Percentiles rank a stretch among this genome's conserved stretches.
Evolutionary conservation across 495 filamentous ascomycete genomes (phyloP).

Genomic region (Penicillium longicatenatum): DNA sequence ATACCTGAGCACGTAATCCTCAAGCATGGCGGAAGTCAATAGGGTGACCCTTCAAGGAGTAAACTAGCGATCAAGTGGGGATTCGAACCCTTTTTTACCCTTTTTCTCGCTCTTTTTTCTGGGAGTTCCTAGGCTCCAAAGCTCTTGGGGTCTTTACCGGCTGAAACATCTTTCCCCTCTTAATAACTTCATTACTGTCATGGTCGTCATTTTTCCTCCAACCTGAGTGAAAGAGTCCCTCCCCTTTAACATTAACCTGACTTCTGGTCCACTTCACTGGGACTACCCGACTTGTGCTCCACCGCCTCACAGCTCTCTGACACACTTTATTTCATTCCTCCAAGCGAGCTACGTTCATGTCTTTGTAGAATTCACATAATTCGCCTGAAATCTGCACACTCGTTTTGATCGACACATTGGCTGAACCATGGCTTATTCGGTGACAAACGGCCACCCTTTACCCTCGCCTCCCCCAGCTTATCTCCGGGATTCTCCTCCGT

Average conservation of each 20-base stretch:
- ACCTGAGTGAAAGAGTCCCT: background rate
- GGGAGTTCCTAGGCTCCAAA: background rate
- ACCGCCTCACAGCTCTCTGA: constrained; percentile 1
- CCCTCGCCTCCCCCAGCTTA: constrained; percentile 47
- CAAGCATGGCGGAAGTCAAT: background rate
- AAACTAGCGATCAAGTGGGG: constrained; percentile 14
- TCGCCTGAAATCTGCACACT: background rate
- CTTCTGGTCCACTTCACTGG: constrained; percentile 11
- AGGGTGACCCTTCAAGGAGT: constrained; percentile 1
- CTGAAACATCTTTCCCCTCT: constrained; percentile 14
- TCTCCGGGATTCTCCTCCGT: constrained; percentile 42
- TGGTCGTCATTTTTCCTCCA: background rate
- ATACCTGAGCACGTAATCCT: too few relatives aligned
- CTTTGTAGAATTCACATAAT: too few relatives aligned
- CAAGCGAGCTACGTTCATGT: too few relatives aligned
- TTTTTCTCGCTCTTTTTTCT: background rate
- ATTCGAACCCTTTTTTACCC: background rate
- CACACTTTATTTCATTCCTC: too few relatives aligned
- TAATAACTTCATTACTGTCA: background rate
- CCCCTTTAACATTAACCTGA: background rate
- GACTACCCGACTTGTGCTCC: constrained; percentile 17
- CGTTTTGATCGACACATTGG: background rate
- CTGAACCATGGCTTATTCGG: constrained; percentile 33
- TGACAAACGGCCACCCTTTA: constrained; percentile 33
- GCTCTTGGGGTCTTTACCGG: constrained; percentile 4